Evolutionary conservation across 768 basidiomycete species (phyloP), one percentile per base, ranked within the genome.

Genomic region (Rhizopogon rudus): DNA sequence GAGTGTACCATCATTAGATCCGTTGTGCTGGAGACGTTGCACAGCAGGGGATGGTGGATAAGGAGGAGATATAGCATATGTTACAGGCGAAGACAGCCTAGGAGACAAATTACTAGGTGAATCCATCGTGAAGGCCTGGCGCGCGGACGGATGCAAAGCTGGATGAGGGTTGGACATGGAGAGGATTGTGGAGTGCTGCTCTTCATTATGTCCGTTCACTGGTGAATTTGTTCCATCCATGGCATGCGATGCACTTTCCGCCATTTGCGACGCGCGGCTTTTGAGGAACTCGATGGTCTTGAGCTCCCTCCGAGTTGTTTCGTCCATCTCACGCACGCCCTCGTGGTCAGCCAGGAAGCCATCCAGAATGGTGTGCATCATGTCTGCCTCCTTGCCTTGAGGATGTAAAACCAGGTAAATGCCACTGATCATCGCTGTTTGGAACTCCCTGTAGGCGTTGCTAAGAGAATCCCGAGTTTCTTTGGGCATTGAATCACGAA

Each of bases 361-460:
- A 56, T 93, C 90, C 60, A 94, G 70, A 46, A 94, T 89, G 40
- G 79, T 74, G 63, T 88, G 87, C 90, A 94, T 92, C 42, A 75
- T 77, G 5, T 73, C 77, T 5, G 85, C 82, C 62, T 89, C 78
- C 59, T 78, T 74, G 3, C 90, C 91, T 39, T 75, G 82, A 2
- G 89, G 91, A 58, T 93, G 83, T 29, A 93, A 74, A 50, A 90
- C 83, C 50, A 93, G 81, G 65, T 91, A 91, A 51, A 94, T 91
- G 10, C 92, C 88, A 58, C 87, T 86, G 52, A 93, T 87, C 90
- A 94, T 91, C 9, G 89, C 87, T 8, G 88, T 86, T 67, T 92
- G 91, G 70, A 93, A 93, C 63, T 92, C 91, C 54, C 91, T 77
- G 64, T 92, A 93, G 6, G 87, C 88, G 59, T 88, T 91, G 62